Conservation (phyloP, 306 rosid genomes). For the Quercus variabilis region DNA sequence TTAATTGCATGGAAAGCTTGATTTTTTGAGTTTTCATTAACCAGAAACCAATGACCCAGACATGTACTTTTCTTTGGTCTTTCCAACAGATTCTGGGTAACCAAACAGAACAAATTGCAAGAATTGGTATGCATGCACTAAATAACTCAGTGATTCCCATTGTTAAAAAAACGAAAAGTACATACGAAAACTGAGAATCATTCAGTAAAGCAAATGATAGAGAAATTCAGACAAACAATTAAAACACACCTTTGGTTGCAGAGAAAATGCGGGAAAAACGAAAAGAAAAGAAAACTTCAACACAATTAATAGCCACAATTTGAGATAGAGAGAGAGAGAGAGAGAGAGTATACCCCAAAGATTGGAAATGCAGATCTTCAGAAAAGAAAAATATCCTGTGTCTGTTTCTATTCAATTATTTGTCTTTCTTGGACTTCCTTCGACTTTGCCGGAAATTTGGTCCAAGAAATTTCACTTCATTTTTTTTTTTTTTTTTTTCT, state of each 20-base stretch:
- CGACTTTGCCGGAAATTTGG: background rate
- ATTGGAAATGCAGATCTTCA: slow-evolving; percentile 11
- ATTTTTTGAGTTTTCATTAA: background rate
- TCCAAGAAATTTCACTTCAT: background rate
- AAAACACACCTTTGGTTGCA: background rate
- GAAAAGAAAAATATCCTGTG: background rate
- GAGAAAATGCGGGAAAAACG: background rate
- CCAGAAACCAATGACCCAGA: background rate
- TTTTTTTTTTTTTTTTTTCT: background rate
- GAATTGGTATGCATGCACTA: background rate
- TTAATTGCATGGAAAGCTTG: background rate
- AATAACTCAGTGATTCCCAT: background rate
- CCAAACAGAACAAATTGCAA: background rate
- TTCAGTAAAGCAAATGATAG: background rate
- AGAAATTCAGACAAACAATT: background rate
- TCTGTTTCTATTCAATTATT: background rate
- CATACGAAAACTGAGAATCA: background rate
- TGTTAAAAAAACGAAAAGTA: background rate
- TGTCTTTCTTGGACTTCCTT: background rate
- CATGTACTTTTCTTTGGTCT: background rate
- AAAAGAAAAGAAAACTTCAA: background rate
- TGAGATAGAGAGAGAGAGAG: background rate
- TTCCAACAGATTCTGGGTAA: background rate
- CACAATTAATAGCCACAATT: background rate
- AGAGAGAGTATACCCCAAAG: background rate